Conservation (phyloP, 2,329 filamentous ascomycete genomes). For the Aspergillus sp. region DNA sequence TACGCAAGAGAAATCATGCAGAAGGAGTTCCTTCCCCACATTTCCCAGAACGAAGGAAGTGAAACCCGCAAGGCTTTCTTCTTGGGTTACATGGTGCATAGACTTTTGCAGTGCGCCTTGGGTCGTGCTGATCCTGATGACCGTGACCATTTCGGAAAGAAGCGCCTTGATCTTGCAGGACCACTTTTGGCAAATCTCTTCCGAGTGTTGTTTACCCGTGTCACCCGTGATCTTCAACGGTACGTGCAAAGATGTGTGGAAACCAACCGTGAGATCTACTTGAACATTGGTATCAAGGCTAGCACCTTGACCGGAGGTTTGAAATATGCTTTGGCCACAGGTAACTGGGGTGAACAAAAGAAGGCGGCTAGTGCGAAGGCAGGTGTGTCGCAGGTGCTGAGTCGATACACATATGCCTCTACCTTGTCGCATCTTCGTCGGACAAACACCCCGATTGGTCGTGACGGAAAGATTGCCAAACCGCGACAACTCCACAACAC, state of each 20-base stretch:
- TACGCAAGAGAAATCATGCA: slow-evolving; percentile 92
- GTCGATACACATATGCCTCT: slow-evolving; percentile 94
- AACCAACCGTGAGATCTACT: slow-evolving; percentile 77
- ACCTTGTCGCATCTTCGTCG: slow-evolving; percentile 93
- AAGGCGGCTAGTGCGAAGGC: slow-evolving; percentile 92
- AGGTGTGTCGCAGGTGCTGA: slow-evolving; percentile 95
- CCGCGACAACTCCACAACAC: slow-evolving; percentile 97
- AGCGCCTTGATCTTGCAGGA: slow-evolving; percentile 90
- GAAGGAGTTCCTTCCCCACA: slow-evolving; percentile 93
- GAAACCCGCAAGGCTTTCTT: slow-evolving; percentile 97
- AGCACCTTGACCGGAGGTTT: slow-evolving; percentile 86
- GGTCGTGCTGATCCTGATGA: slow-evolving; percentile 92
- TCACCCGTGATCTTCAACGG: slow-evolving; percentile 83
- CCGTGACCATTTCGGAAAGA: slow-evolving; percentile 98
- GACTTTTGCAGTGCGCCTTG: slow-evolving; percentile 84
- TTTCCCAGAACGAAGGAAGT: slow-evolving; percentile 88
- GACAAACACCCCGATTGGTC: slow-evolving; percentile 94
- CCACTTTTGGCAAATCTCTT: slow-evolving; percentile 95
- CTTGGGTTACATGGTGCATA: slow-evolving; percentile 97
- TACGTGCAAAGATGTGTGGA: slow-evolving; percentile 92
- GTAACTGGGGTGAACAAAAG: slow-evolving; percentile 99
- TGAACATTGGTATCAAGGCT: slow-evolving; percentile 84
- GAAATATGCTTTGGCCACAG: slow-evolving; percentile 94
- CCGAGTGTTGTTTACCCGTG: slow-evolving; percentile 80
- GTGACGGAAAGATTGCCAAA: slow-evolving; percentile 97